Base-by-base conservation (phyloP, 306 rosid genomes). In the Gastrolobium villosum region DNA sequence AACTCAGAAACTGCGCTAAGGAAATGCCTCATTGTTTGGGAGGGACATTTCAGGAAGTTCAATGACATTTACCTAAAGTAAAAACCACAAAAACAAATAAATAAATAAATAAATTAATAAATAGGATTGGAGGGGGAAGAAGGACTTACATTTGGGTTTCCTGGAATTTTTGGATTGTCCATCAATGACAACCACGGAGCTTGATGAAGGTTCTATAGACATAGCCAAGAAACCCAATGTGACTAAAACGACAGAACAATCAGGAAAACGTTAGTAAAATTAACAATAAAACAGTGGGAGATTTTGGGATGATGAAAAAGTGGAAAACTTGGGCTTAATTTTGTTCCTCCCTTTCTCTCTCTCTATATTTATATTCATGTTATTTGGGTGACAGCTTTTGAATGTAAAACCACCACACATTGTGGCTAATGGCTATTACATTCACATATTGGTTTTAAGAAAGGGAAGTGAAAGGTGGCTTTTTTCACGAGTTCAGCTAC, bases 111-210 rank as follows among this genome's bases (percentile, higher is more conserved):
- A 39, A 20, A 40, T 5, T 43, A 39, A 34, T 4, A 8, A 50
- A 35, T 26, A 14, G 14, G 7, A 32, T 36, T 70, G 10, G 28
- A 65, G 7, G n/a, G 46, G 46, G 79, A 73, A 35, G 60, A 75
- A 36, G 34, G 61, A 62, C 7, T 36, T 36, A 81, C 88, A 81
- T 68, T 43, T 77, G 54, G 88, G 88, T 74, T 81, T 85, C 40
- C 7, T 73, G 75, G 78, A 49, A 39, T 46, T 44, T 79, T 85
- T 85, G 81, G 81, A 37, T 54, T 78, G 74, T 80, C 43, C 77
- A 5, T 84, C 79, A 8, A 41, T 3, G 5, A 46, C 34, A 11
- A 13, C 67, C 40, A 30, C 59, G 1, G 81, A 85, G 54, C 43
- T 77, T 15, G 84, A 52, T 40, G 81, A 53, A 77, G 70, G 11